These are phyloP conservation scores for Dictyostelium firmibasis DNA, from an alignment of 78 protist species.

Conservation along the genomic window DNA sequence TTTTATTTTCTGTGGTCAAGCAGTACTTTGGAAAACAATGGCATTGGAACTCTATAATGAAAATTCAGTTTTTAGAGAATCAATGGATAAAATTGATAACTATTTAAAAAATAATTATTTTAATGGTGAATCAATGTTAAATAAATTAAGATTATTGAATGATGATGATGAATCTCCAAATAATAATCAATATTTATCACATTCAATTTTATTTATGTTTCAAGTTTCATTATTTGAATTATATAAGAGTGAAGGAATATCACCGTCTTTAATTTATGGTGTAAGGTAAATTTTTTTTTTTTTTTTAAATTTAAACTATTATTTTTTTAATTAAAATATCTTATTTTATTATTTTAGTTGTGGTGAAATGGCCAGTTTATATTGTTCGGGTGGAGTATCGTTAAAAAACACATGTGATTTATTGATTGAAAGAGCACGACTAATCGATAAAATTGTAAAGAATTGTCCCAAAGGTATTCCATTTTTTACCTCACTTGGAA, in stretches of 20 bases:
- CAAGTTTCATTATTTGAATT: slow-evolving; percentile 1
- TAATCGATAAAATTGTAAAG: background rate
- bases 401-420: background rate
- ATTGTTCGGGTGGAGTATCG: background rate
- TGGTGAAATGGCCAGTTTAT: background rate
- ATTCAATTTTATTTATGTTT: background rate
- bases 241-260: background rate
- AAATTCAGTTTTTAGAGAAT: background rate
- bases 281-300: background rate
- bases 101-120: background rate
- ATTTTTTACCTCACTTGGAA: background rate
- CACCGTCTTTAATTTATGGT: background rate
- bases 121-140: background rate
- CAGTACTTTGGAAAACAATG: background rate
- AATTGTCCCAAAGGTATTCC: background rate
- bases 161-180: background rate
- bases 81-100: background rate
- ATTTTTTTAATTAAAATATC: background rate
- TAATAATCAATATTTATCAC: background rate
- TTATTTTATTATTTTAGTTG: background rate
- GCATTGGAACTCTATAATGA: background rate
- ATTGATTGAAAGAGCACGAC: background rate
- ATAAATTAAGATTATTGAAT: background rate
- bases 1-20: background rate
- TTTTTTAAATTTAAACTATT: background rate